Base-by-base conservation (phyloP, 441 rosid species). In the Manihot esculenta region DNA sequence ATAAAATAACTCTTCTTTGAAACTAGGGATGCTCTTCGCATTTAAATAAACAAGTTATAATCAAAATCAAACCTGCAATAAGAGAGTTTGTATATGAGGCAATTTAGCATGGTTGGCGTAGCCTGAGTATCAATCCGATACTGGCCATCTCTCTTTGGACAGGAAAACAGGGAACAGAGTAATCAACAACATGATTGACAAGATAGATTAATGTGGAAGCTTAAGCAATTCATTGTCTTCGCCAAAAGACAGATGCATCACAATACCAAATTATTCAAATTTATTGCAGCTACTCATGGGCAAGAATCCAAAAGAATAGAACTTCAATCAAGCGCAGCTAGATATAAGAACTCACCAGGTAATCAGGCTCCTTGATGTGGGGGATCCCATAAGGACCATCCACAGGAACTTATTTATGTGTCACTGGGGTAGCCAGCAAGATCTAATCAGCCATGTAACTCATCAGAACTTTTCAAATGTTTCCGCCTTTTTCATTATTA, bases 311-410 rank as follows among this genome's bases (percentile, higher is more conserved):
- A 47, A 60, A 41, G 61, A 62, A 20, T 42, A 41, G 7, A 56
- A 24, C 14, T 51, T 71, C 5, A 44, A 48, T 54, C 51, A 58
- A 13, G 10, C 41, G 53, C 44, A 63, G 48, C 60, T 49, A 59
- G 49, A 62, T 17, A 62, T n/a, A 24, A 76, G 18, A 58, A 68
- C 80, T 78, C 82, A 93, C 98, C 79, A 96, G 87, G 80, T 96
- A 96, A 87, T 96, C 97, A 14, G 97, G 92, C 82, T 96, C 99
- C 83, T 91, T 93, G 76, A 96, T 96, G 82, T 96, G 99, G 73
- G 99, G 97, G 79, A 93, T 80, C 99, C 99, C 18, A 93, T 93
- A 38, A 97, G 97, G 63, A 96, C 98, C 98, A 93, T 96, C 99
- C 99, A 96, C 71, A 96, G 78, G 89, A 96, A 96, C 80, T 96